phyloP scores from a whole-genome alignment of 148 eudicot species.

The Chenopodium berlandieri region DNA sequence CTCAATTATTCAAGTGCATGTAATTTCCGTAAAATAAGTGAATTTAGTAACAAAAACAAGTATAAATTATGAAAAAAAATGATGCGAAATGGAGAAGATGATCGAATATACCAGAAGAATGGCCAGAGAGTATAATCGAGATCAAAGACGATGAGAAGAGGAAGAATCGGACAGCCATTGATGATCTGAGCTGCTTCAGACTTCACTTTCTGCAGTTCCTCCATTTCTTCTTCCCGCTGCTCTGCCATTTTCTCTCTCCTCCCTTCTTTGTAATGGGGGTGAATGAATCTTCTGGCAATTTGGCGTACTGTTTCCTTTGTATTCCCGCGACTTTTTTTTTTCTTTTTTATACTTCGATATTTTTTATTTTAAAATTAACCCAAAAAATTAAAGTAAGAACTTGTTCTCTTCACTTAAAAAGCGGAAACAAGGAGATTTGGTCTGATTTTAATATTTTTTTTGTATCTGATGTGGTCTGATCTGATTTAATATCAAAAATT shows the following conservation, averaged over 20 bases:
- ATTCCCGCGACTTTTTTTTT: background rate
- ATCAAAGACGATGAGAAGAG: slow-evolving; percentile 45
- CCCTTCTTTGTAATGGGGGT: background rate
- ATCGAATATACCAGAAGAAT: slow-evolving; percentile 40
- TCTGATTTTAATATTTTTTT: no score
- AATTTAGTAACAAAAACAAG: no score
- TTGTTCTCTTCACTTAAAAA: no score
- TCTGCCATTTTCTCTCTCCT: background rate
- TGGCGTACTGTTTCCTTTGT: background rate
- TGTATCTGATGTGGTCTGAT: no score
- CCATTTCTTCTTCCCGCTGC: background rate
- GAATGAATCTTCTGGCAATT: background rate
- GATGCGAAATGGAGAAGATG: background rate
- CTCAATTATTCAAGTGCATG: background rate
- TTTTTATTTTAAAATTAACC: no score
- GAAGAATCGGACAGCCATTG: slow-evolving; percentile 29
- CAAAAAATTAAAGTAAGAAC: no score
- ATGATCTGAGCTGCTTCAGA: slow-evolving; percentile 36
- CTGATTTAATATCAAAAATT: no score
- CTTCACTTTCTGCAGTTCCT: slow-evolving; percentile 26
- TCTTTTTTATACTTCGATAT: no score
- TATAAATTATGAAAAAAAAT: background rate
- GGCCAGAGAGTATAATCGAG: slow-evolving; percentile 53
- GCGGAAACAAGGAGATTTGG: no score
- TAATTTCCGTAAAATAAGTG: background rate